Percentiles rank a stretch among this genome's conserved stretches.
These are phyloP conservation scores for Parachlorella kessleri DNA, from an alignment of 139 green algal genomes.

Conservation along the genomic window DNA sequence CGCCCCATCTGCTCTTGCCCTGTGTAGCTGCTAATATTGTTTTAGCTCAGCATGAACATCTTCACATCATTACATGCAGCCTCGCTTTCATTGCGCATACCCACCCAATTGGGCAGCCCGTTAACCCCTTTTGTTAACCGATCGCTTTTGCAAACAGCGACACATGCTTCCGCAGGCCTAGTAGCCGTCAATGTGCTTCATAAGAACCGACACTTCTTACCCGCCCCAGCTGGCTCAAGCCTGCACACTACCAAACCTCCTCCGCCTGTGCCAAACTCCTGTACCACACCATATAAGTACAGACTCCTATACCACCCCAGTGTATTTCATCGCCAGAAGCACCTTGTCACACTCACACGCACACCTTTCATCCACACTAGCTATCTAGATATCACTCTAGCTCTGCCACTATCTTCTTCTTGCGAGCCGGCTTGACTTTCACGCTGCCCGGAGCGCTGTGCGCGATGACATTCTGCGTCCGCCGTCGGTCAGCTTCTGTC, in stretches of 20 bases:
- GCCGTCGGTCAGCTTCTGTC: slow-evolving; percentile 73
- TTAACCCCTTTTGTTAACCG: no score
- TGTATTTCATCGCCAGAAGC: background rate
- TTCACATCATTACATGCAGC: no score
- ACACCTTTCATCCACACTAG: background rate
- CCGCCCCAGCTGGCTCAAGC: background rate
- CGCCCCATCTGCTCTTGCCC: no score
- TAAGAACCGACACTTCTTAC: no score
- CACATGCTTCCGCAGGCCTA: no score
- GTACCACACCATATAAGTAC: background rate
- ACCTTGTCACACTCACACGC: no score
- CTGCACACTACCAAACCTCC: background rate
- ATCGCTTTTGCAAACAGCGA: no score
- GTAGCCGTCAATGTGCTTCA: no score
- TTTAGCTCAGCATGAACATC: no score
- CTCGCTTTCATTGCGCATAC: no score
- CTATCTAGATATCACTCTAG: slow-evolving; percentile 62
- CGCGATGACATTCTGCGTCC: slow-evolving; percentile 71
- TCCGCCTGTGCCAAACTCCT: background rate
- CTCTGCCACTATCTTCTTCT: slow-evolving; percentile 90
- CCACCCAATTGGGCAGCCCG: no score
- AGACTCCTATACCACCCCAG: background rate
- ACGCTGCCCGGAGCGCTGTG: slow-evolving; percentile 83
- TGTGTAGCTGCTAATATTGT: no score
- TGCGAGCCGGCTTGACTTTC: slow-evolving; percentile 80